Conservation (phyloP, 1,284 basidiomycete species). For the Sphaerobolus stellatus region DNA sequence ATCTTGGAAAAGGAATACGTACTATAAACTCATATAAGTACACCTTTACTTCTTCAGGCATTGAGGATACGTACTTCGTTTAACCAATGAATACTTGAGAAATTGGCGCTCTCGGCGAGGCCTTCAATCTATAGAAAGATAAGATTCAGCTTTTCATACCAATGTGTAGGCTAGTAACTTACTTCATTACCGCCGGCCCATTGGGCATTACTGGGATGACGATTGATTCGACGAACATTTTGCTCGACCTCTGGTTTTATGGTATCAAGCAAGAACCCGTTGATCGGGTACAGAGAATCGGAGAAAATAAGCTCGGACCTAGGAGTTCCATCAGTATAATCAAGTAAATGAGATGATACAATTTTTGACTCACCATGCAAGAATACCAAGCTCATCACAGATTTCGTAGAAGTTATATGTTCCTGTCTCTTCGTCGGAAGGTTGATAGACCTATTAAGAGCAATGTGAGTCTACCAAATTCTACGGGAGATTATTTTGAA, state of each 20-base stretch:
- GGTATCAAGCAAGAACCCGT: slow-evolving; percentile 51
- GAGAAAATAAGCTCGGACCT: slow-evolving; percentile 62
- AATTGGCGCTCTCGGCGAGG: slow-evolving; percentile 44
- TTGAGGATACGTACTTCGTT: slow-evolving; percentile 40
- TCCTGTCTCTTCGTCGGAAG: slow-evolving; percentile 45
- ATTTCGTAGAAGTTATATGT: slow-evolving; percentile 57
- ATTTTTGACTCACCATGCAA: slow-evolving; percentile 44
- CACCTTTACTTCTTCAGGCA: not conserved
- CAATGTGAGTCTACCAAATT: not conserved
- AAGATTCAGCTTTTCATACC: not conserved
- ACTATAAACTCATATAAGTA: slow-evolving; percentile 31
- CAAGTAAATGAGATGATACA: not conserved
- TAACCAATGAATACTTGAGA: slow-evolving; percentile 42
- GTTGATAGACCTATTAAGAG: slow-evolving; percentile 39
- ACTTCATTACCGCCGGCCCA: slow-evolving; percentile 62
- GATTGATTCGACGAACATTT: slow-evolving; percentile 55
- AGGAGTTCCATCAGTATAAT: not conserved
- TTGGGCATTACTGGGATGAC: slow-evolving; percentile 57
- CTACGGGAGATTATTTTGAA: not conserved
- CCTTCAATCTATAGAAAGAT: slow-evolving; percentile 42
- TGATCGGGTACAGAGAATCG: slow-evolving; percentile 56
- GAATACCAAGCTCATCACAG: slow-evolving; percentile 62
- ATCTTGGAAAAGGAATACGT: slow-evolving; percentile 51
- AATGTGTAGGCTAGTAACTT: not conserved
- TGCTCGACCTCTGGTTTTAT: slow-evolving; percentile 58